Base-by-base conservation (phyloP, 2,329 filamentous ascomycete species). In the Neofusicoccum cordaticola region DNA sequence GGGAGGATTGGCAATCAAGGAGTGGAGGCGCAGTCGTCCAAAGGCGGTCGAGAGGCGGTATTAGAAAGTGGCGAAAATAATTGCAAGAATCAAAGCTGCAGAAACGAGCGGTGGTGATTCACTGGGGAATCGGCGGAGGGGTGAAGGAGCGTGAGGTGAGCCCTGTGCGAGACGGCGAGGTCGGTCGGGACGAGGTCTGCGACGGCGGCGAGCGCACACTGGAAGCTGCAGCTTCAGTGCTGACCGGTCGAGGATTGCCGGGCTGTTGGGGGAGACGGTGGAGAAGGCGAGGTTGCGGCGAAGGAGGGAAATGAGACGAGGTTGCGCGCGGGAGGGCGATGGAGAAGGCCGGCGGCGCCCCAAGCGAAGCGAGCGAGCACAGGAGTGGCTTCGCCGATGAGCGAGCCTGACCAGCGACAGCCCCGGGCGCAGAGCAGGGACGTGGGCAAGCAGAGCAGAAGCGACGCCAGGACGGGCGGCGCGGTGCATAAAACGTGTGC, bases 201-300 rank as follows among this genome's bases (percentile, higher is more conserved):
- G 73, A 72, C 71, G 74, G 70, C 71, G 73, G 71, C 67, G 67
- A 68, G 67, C 70, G 70, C 69, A 72, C 74, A 74, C 73, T 73
- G 72, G 68, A 65, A 63, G 65, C 68, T 64, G 41, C 65, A 65
- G 44, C 64, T 58, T 66, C 69, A 69, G 69, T 69, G 67, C 68
- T 69, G 67, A 72, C 75, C 74, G 72, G 71, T 75, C 71, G 73
- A 73, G 66, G 64, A 71, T 77, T 75, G 75, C 76, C 75, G 68
- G 68, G 66, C 51, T 62, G 56, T 65, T 67, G 63, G 64, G 50
- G 42, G 13, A 52, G 12, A 12, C 41, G 37, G 56, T 70, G 69
- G 68, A 67, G 64, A 70, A 67, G 66, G 67, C 63, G 71, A 65
- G 66, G 66, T 41, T 41, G 48, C 45, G 56, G 56, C 56, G 56